These are phyloP conservation scores for Magnaporthiopsis rhizophila DNA, from an alignment of 2,329 filamentous ascomycete species.

Conservation along the genomic window DNA sequence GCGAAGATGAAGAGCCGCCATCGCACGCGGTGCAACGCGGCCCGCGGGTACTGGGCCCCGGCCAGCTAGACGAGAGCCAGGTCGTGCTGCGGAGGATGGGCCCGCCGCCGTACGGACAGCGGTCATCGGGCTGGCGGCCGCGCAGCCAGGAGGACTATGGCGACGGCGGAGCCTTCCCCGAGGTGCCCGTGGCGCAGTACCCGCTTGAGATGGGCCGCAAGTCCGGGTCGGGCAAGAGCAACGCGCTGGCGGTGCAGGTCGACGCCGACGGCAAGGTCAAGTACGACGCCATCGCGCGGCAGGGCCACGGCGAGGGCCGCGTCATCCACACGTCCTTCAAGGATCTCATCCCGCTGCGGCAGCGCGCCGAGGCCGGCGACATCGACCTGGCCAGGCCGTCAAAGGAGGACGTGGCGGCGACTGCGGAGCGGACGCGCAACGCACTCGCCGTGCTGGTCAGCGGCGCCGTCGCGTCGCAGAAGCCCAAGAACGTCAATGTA, in stretches of 20 bases:
- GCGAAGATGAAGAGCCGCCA: slow-evolving; percentile 76
- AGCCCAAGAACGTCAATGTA: slow-evolving; percentile 88
- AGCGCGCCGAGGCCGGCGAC: slow-evolving; percentile 87
- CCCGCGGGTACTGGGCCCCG: slow-evolving; percentile 72
- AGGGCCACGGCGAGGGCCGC: slow-evolving; percentile 75
- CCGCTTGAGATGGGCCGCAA: slow-evolving; percentile 92
- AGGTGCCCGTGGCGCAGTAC: slow-evolving; percentile 89
- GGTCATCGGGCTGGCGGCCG: slow-evolving; percentile 76
- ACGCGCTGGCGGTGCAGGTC: slow-evolving; percentile 87
- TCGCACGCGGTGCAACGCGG: slow-evolving; percentile 66
- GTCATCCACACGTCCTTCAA: slow-evolving; percentile 96
- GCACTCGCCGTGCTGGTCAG: slow-evolving; percentile 76
- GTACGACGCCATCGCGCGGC: slow-evolving; percentile 88
- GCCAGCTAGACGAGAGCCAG: slow-evolving; percentile 76
- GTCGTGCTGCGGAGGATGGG: slow-evolving; percentile 76
- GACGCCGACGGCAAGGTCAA: slow-evolving; percentile 89
- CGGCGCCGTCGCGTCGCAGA: slow-evolving; percentile 83
- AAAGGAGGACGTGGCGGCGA: slow-evolving; percentile 74
- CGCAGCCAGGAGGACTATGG: slow-evolving; percentile 85
- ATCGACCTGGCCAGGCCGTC: slow-evolving; percentile 79
- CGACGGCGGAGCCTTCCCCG: slow-evolving; percentile 92
- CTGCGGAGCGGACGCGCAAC: slow-evolving; percentile 80
- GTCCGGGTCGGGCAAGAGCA: slow-evolving; percentile 56
- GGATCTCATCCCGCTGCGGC: slow-evolving; percentile 86
- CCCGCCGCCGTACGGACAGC: slow-evolving; percentile 80